These are phyloP conservation scores for Allantophomopsis cytisporea DNA, from an alignment of 2,329 filamentous ascomycete species.

Conservation along the genomic window DNA sequence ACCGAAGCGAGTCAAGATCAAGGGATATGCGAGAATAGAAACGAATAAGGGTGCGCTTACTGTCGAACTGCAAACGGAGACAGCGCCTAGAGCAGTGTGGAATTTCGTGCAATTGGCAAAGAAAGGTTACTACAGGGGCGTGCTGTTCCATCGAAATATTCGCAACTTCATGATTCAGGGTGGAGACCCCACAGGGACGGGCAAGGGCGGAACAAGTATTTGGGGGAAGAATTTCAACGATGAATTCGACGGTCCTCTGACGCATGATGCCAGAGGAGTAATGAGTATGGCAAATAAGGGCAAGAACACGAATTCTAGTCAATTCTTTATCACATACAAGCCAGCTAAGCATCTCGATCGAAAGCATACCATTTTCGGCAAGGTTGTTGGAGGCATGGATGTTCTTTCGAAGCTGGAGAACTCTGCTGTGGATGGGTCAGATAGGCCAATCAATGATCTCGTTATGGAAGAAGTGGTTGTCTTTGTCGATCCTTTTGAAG, in stretches of 20 bases:
- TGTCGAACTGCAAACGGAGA: slow-evolving; percentile 81
- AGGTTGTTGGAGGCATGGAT: slow-evolving; percentile 64
- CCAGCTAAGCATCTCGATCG: slow-evolving; percentile 74
- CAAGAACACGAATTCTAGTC: slow-evolving; percentile 90
- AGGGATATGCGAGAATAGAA: slow-evolving; percentile 81
- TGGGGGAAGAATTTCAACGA: slow-evolving; percentile 94
- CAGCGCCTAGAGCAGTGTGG: slow-evolving; percentile 87
- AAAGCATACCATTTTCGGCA: slow-evolving; percentile 95
- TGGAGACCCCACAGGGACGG: slow-evolving; percentile 85
- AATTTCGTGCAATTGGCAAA: slow-evolving; percentile 86
- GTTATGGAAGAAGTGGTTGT: slow-evolving; percentile 72
- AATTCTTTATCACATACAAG: slow-evolving; percentile 91
- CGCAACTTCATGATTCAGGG: slow-evolving; percentile 97
- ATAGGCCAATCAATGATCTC: slow-evolving; percentile 66
- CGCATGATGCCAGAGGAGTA: slow-evolving; percentile 70
- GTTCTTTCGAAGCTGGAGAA: slow-evolving; percentile 66
- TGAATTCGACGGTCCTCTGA: slow-evolving; percentile 79
- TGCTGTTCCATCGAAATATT: slow-evolving; percentile 87
- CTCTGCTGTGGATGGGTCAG: slow-evolving; percentile 59
- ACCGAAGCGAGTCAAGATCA: slow-evolving; percentile 75
- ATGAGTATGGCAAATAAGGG: slow-evolving; percentile 97
- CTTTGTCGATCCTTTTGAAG: slow-evolving; percentile 89
- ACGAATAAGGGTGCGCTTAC: slow-evolving; percentile 79
- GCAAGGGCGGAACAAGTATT: slow-evolving; percentile 75
- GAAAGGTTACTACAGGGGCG: slow-evolving; percentile 76